Percentiles rank a stretch among this genome's conserved stretches.
phyloP scores from a whole-genome alignment of 352 stramenopile species.

The Pythium brachiatum region DNA sequence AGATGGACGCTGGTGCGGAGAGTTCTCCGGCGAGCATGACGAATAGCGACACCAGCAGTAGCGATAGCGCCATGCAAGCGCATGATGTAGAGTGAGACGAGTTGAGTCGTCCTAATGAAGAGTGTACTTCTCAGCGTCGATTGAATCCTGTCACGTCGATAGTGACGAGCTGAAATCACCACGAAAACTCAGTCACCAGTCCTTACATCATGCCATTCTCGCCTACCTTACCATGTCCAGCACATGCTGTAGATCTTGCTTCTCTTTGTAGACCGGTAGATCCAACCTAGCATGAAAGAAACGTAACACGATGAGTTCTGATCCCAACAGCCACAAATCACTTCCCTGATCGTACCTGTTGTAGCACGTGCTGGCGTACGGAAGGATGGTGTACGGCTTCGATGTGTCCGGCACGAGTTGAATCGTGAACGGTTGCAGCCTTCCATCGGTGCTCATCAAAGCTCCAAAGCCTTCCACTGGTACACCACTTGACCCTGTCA shows the following conservation, averaged over 20 bases:
- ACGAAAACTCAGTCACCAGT: neutral
- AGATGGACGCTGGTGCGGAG: neutral
- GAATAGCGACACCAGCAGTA: conserved; percentile 7
- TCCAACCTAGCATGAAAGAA: conserved; percentile 45
- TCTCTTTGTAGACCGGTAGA: conserved; percentile 72
- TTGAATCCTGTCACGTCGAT: conserved; percentile 80
- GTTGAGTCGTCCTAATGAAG: neutral
- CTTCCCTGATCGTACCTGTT: conserved; percentile 46
- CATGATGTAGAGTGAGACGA: neutral
- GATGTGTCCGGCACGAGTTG: conserved; percentile 48
- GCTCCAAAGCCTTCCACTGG: conserved; percentile 81
- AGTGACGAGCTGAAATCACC: conserved; percentile 44
- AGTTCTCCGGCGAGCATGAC: neutral
- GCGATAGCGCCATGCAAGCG: neutral
- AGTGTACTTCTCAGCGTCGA: conserved; percentile 36
- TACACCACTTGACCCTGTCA: conserved; percentile 77
- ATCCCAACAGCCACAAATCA: neutral
- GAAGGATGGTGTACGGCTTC: conserved; percentile 51
- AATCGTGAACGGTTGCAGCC: conserved; percentile 74
- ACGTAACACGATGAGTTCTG: neutral
- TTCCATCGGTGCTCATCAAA: conserved; percentile 73
- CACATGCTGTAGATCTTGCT: conserved; percentile 91
- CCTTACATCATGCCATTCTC: too few relatives aligned
- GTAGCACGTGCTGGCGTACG: conserved; percentile 78
- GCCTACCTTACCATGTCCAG: conserved; percentile 79